Evolutionary conservation across 2,329 filamentous ascomycete genomes (phyloP).

Genomic region (Byssothecium circinans): DNA sequence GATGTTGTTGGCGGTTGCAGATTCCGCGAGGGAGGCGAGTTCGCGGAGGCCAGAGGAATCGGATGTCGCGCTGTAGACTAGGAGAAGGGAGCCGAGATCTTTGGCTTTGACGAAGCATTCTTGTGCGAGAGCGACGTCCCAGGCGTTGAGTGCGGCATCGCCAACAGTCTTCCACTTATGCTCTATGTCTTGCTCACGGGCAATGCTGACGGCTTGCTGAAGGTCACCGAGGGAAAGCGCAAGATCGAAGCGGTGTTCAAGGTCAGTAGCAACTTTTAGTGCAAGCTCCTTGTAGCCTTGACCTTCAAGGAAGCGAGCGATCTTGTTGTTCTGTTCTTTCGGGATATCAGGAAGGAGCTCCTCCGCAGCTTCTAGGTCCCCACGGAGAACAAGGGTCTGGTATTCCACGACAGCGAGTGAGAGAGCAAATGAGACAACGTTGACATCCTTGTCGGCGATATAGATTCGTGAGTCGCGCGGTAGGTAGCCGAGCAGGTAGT

Average conservation of each 20-base stretch:
- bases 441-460: constrained; percentile 92
- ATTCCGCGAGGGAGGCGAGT: constrained; percentile 73
- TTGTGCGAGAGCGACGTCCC: constrained; percentile 85
- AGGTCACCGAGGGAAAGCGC: constrained; percentile 81
- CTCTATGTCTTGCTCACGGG: constrained; percentile 79
- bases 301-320: constrained; percentile 93
- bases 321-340: constrained; percentile 94
- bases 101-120: constrained; percentile 92
- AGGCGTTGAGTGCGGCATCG: constrained; percentile 81
- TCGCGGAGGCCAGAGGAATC: constrained; percentile 73
- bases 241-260: constrained; percentile 95
- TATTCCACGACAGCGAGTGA: constrained; percentile 95
- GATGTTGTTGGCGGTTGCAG: constrained; percentile 82
- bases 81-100: constrained; percentile 83
- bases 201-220: constrained; percentile 81
- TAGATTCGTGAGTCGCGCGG: constrained; percentile 95
- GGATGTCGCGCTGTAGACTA: constrained; percentile 84
- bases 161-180: constrained; percentile 99
- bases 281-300: constrained; percentile 97
- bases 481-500: constrained; percentile 95
- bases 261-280: constrained; percentile 88
- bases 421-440: constrained; percentile 84
- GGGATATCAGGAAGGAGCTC: constrained; percentile 84
- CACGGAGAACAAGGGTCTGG: constrained; percentile 91
- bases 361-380: constrained; percentile 87